These are phyloP conservation scores for Chenopodium album DNA, from an alignment of 148 eudicot species.

Conservation along the genomic window DNA sequence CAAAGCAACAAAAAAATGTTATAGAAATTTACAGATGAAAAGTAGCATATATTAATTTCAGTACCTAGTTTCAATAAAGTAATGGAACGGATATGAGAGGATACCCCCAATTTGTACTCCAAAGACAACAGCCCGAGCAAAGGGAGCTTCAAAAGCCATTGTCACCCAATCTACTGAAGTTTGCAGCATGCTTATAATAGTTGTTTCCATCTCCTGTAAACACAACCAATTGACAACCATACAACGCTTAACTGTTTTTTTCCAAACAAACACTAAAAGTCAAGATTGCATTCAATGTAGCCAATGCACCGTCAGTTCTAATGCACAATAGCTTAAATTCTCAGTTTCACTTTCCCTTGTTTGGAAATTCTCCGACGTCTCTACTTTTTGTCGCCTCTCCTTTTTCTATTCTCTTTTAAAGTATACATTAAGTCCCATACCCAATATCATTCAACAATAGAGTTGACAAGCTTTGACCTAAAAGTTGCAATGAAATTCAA, in stretches of 20 bases:
- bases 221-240: slow-evolving; percentile 2
- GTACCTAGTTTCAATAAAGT: not conserved
- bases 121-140: slow-evolving; percentile 78
- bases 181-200: slow-evolving; percentile 35
- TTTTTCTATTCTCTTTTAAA: not conserved
- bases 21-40: not conserved
- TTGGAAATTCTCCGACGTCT: not conserved
- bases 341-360: not conserved
- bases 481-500: not conserved
- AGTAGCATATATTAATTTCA: not conserved
- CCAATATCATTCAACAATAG: not conserved
- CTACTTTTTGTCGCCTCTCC: not conserved
- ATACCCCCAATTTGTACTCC: slow-evolving; percentile 88
- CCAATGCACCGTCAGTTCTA: not conserved
- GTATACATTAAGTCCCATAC: not conserved
- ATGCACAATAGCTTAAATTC: not conserved
- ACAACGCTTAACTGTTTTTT: not conserved
- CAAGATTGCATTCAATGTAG: not conserved
- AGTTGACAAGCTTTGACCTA: not conserved
- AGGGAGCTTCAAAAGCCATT: slow-evolving; percentile 52
- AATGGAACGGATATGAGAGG: not conserved
- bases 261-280: not conserved
- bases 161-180: slow-evolving; percentile 55
- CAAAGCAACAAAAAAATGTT: slow-evolving; percentile 7
- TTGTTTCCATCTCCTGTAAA: slow-evolving; percentile 25